A percentile compares a stretch with the other conserved stretches of the same genome.
phyloP scores from a whole-genome alignment of 768 basidiomycete species.

The Tylopilus rubrobrunneus region DNA sequence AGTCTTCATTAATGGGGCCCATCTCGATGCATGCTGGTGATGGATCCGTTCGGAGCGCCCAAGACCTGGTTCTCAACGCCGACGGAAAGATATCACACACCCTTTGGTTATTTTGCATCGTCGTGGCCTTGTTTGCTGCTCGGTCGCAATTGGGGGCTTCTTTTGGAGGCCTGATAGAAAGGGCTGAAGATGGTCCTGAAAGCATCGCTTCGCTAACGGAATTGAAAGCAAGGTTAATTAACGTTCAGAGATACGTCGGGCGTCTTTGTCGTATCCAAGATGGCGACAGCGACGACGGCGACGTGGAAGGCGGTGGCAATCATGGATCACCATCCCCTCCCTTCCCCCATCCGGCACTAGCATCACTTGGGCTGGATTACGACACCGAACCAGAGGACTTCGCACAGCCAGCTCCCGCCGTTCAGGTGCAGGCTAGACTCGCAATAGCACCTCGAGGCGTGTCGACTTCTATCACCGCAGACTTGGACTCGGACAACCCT shows the following conservation, averaged over 20 bases:
- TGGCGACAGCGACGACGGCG: conserved; percentile 13
- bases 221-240: conserved; percentile 25
- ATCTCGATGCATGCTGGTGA: not conserved
- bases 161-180: conserved; percentile 13
- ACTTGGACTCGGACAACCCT: conserved; percentile 2
- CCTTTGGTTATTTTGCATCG: conserved; percentile 45
- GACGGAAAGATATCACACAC: conserved; percentile 50
- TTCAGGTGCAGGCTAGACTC: conserved; percentile 5
- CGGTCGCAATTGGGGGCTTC: conserved; percentile 9
- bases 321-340: conserved; percentile 21
- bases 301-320: conserved; percentile 19
- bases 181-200: conserved; percentile 13
- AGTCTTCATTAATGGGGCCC: conserved; percentile 10
- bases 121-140: conserved; percentile 24
- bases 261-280: conserved; percentile 15
- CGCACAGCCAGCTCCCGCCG: conserved; percentile 5
- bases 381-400: conserved; percentile 14
- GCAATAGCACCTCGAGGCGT: not conserved
- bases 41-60: conserved; percentile 6
- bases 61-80: conserved; percentile 39
- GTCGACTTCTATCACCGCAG: conserved; percentile 5
- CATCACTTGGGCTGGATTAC: conserved; percentile 15
- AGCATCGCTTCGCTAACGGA: conserved; percentile 12
- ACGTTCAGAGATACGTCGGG: conserved; percentile 22
- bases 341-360: conserved; percentile 20